Percentiles rank a stretch among this genome's conserved stretches.
phyloP scores from a whole-genome alignment of 2,329 filamentous ascomycete genomes.

The Apiospora arundinis region DNA sequence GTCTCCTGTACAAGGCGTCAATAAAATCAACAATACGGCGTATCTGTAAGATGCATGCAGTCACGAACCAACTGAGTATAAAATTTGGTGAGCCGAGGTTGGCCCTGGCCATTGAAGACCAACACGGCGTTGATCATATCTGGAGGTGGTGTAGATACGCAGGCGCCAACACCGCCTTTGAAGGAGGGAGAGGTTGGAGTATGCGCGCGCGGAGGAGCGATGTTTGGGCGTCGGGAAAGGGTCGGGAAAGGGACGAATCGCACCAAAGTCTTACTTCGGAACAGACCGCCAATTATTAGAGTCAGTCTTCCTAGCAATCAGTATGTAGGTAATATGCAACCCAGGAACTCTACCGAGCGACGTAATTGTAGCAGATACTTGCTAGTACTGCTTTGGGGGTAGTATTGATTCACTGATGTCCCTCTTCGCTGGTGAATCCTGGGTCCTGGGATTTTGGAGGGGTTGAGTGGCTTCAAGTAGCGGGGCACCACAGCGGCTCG shows the following conservation, averaged over 20 bases:
- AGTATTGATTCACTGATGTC: not conserved
- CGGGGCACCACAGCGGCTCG: not conserved
- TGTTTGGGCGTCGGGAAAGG: not conserved
- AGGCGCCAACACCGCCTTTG: not conserved
- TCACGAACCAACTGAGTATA: slow-evolving; percentile 87
- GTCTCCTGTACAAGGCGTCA: slow-evolving; percentile 73
- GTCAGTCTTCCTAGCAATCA: not conserved
- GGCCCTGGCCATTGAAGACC: slow-evolving; percentile 98
- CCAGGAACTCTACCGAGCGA: not conserved
- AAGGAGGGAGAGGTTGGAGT: not conserved
- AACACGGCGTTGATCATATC: slow-evolving; percentile 98
- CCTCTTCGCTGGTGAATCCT: too few relatives aligned
- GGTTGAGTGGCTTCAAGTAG: slow-evolving; percentile 15
- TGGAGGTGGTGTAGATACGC: slow-evolving; percentile 23
- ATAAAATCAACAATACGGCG: not conserved
- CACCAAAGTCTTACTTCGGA: not conserved
- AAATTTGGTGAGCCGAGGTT: slow-evolving; percentile 96
- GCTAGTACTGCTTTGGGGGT: not conserved
- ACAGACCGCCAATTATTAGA: not conserved
- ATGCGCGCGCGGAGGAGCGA: not conserved
- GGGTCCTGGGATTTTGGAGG: not conserved
- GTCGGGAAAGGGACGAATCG: not conserved
- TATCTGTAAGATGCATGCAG: not conserved
- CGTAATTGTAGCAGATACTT: not conserved
- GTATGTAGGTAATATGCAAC: not conserved